Evolutionary conservation across 208 protist species (phyloP).

Genomic region (Leishmania martiniquensis): DNA sequence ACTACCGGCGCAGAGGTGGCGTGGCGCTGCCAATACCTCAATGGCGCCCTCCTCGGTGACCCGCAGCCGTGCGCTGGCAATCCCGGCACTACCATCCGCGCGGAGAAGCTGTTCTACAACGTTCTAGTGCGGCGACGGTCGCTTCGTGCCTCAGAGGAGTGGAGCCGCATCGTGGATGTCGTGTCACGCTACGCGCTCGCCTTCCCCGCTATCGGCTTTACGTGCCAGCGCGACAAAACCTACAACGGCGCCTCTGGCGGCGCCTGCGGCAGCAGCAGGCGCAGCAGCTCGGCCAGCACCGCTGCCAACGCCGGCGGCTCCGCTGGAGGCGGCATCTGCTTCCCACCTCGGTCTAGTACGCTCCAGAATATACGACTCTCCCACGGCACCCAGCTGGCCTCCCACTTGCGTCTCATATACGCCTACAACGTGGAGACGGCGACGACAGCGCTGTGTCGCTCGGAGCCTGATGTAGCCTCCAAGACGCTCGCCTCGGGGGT

Average conservation of each 20-base stretch:
- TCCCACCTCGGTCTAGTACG: slow-evolving; percentile 67
- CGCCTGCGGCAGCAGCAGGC: slow-evolving; percentile 8
- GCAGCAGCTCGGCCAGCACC: not conserved
- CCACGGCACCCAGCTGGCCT: slow-evolving; percentile 52
- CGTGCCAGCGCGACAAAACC: slow-evolving; percentile 52
- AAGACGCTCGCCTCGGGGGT: not conserved
- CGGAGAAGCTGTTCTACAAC: slow-evolving; percentile 94
- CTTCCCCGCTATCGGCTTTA: slow-evolving; percentile 78
- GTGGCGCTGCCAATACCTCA: slow-evolving; percentile 69
- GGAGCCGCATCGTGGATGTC: slow-evolving; percentile 90
- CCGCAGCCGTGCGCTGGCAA: slow-evolving; percentile 79
- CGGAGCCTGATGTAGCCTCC: not conserved
- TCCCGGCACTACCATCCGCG: slow-evolving; percentile 84
- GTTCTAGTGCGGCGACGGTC: slow-evolving; percentile 71
- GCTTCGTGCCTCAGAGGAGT: slow-evolving; percentile 92
- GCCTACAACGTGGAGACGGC: slow-evolving; percentile 30
- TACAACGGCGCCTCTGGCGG: slow-evolving; percentile 7
- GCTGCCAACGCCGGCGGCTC: not conserved
- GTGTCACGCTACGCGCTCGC: slow-evolving; percentile 88
- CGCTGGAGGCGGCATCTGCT: slow-evolving; percentile 35
- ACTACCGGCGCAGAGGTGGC: slow-evolving; percentile 27
- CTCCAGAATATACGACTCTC: slow-evolving; percentile 77
- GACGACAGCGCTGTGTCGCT: not conserved
- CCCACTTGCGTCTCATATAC: slow-evolving; percentile 64
- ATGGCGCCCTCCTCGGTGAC: slow-evolving; percentile 94